A percentile compares a stretch with the other conserved stretches of the same genome.
Conservation (phyloP, 192 early-diverging fungal species). For the Backusella liffmaniae region DNA sequence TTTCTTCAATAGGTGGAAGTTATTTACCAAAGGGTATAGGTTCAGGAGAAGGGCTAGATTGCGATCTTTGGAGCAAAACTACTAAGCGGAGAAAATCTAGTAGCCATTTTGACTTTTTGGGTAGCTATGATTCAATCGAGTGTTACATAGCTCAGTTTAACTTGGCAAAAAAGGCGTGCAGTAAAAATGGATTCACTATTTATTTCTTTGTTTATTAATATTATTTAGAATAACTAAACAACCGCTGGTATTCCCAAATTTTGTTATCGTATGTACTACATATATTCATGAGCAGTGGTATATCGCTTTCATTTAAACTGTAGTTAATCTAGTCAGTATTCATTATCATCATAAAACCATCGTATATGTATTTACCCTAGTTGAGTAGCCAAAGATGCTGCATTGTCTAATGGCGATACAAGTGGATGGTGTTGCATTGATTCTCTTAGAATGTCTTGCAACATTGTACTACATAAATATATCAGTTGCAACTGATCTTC, state of each 20-base stretch:
- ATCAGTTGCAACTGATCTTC: conserved; percentile 48
- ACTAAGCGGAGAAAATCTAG: no score
- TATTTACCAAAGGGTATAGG: no score
- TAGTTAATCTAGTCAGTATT: neutral
- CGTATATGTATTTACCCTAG: conserved; percentile 16
- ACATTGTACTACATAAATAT: conserved; percentile 32
- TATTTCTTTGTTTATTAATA: neutral
- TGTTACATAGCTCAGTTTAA: neutral
- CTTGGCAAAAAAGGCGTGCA: neutral
- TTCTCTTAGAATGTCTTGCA: conserved; percentile 22
- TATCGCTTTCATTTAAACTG: conserved; percentile 31
- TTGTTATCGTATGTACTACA: conserved; percentile 35
- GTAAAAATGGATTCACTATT: neutral
- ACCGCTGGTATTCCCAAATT: conserved; percentile 14
- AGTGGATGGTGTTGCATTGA: conserved; percentile 8
- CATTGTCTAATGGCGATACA: neutral
- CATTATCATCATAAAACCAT: neutral
- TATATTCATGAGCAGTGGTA: conserved; percentile 33
- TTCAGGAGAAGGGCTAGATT: no score
- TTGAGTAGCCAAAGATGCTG: conserved; percentile 13
- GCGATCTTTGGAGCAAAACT: no score
- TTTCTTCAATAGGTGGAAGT: no score
- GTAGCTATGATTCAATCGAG: no score
- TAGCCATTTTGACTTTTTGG: no score
- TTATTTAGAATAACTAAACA: neutral